Conservation (phyloP, 139 green algal species). For the Ulvella scutata region DNA sequence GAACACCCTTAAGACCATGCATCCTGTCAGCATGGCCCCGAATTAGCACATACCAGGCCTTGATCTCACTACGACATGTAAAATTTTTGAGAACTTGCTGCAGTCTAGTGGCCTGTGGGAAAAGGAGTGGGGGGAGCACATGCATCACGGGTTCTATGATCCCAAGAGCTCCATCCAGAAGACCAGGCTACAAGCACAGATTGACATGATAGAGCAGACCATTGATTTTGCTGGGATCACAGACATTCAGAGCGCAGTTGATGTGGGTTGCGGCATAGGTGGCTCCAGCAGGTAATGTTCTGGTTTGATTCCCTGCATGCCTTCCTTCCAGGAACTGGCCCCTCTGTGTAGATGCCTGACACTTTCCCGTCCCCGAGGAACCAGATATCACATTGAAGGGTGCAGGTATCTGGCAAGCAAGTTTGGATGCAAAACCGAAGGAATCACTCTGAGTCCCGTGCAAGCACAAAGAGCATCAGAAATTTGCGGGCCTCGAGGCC, state of each 20-base stretch:
- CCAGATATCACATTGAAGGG: too few species aligned
- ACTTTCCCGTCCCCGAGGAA: not conserved
- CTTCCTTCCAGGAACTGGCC: not conserved
- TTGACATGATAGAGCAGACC: conserved; percentile 91
- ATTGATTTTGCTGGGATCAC: conserved; percentile 60
- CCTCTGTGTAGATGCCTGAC: not conserved
- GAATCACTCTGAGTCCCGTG: conserved; percentile 83
- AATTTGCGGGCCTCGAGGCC: conserved; percentile 16
- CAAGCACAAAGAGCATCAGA: conserved; percentile 27
- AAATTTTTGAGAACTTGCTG: too few species aligned
- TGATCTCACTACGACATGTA: too few species aligned
- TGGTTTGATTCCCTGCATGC: not conserved
- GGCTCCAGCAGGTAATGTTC: conserved; percentile 48
- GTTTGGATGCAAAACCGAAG: conserved; percentile 34
- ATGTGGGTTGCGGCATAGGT: conserved; percentile 93
- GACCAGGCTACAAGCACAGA: conserved; percentile 62
- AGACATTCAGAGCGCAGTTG: conserved; percentile 47
- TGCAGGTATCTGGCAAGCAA: conserved; percentile 58
- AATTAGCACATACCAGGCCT: too few species aligned
- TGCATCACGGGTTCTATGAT: conserved; percentile 31
- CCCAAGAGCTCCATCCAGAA: conserved; percentile 15
- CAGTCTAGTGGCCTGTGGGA: conserved; percentile 30
- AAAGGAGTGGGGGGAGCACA: conserved; percentile 30
- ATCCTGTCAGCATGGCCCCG: too few species aligned
- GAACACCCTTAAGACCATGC: too few species aligned